phyloP scores from a whole-genome alignment of 805 yeast species.

The Saturnispora galanensis region DNA sequence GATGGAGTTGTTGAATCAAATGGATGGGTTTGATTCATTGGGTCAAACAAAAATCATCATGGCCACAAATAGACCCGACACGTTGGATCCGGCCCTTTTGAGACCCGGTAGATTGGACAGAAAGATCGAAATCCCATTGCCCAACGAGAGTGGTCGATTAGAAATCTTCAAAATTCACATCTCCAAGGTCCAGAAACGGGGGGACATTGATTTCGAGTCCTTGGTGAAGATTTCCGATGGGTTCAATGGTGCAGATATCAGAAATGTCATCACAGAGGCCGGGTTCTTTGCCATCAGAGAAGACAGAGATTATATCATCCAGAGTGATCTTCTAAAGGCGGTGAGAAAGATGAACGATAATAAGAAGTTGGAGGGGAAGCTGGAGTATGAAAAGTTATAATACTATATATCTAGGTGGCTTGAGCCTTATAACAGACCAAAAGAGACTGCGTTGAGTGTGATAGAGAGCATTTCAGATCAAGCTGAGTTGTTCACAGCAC shows the following conservation, averaged over 20 bases:
- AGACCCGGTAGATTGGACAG: slow-evolving; percentile 99
- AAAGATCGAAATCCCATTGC: slow-evolving; percentile 90
- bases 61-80: slow-evolving; percentile 93
- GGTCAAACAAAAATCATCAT: slow-evolving; percentile 94
- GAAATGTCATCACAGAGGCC: slow-evolving; percentile 92
- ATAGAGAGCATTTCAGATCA: too few relatives aligned
- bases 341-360: slow-evolving; percentile 95
- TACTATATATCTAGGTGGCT: not conserved
- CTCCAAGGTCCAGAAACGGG: slow-evolving; percentile 76
- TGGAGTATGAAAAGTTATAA: slow-evolving; percentile 88
- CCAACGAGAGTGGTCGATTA: slow-evolving; percentile 85
- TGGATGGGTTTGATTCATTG: slow-evolving; percentile 98
- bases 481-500: too few relatives aligned
- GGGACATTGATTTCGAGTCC: slow-evolving; percentile 74
- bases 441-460: not conserved
- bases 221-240: slow-evolving; percentile 82
- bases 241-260: slow-evolving; percentile 97
- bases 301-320: slow-evolving; percentile 89
- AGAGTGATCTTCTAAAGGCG: slow-evolving; percentile 94
- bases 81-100: slow-evolving; percentile 83
- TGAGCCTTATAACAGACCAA: not conserved
- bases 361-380: slow-evolving; percentile 92
- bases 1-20: slow-evolving; percentile 92
- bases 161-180: slow-evolving; percentile 92
- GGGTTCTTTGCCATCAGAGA: slow-evolving; percentile 95